phyloP scores from a whole-genome alignment of 331 rosid genomes.

The Rosa hybrid region DNA sequence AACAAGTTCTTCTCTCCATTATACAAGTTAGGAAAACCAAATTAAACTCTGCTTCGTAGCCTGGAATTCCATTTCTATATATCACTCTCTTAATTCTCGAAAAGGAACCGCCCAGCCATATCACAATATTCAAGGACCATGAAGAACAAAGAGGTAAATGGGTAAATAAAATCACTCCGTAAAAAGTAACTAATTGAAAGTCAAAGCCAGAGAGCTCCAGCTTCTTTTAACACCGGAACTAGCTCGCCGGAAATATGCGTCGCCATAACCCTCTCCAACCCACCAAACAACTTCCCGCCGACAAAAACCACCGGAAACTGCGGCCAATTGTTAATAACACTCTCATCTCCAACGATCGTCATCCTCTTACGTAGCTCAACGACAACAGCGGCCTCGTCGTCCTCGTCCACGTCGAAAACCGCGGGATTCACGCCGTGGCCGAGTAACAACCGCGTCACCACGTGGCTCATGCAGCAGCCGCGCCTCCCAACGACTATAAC shows the following conservation, averaged over 20 bases:
- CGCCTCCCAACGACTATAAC: slow-evolving; percentile 69
- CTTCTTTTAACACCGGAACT: slow-evolving; percentile 80
- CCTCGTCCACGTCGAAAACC: slow-evolving; percentile 62
- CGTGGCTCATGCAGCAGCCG: slow-evolving; percentile 94
- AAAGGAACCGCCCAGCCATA: neutral
- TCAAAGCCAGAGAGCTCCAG: slow-evolving; percentile 98
- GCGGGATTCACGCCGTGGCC: slow-evolving; percentile 89
- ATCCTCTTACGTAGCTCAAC: slow-evolving; percentile 30
- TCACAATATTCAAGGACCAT: neutral
- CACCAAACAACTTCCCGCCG: slow-evolving; percentile 88
- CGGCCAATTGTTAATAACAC: neutral
- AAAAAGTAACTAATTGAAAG: neutral
- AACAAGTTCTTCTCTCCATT: neutral
- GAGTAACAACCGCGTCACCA: slow-evolving; percentile 58
- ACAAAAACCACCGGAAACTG: slow-evolving; percentile 92
- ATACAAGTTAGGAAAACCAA: neutral
- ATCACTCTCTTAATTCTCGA: neutral
- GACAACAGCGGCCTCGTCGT: slow-evolving; percentile 44
- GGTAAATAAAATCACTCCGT: neutral
- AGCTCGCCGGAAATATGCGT: slow-evolving; percentile 88
- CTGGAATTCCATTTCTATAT: neutral
- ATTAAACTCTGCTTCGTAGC: neutral
- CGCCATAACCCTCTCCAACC: slow-evolving; percentile 86
- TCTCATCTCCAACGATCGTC: neutral
- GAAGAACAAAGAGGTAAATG: neutral